A percentile compares a stretch with the other conserved stretches of the same genome.
These are phyloP conservation scores for Hygrophorus pudorinus DNA, from an alignment of 768 basidiomycete genomes.

Conservation along the genomic window DNA sequence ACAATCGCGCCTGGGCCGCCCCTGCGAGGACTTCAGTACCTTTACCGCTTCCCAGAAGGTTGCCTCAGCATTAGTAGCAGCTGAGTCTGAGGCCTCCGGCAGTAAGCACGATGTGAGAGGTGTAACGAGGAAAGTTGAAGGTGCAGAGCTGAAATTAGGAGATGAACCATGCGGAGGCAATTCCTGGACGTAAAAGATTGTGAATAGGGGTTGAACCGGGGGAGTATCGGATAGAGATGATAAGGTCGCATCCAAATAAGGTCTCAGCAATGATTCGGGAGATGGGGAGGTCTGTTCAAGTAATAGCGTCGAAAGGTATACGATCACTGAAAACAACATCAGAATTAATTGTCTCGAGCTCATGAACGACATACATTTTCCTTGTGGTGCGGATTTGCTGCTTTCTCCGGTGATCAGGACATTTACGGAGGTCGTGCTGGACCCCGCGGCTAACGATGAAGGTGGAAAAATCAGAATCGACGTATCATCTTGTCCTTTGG, in stretches of 20 bases:
- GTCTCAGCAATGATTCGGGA: conserved; percentile 35
- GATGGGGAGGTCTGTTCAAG: conserved; percentile 11
- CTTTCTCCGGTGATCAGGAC: conserved; percentile 63
- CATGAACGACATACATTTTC: conserved; percentile 46
- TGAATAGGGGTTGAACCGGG: conserved; percentile 34
- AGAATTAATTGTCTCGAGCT: conserved; percentile 7
- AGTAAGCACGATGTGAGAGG: conserved; percentile 25
- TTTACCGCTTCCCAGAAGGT: conserved; percentile 39
- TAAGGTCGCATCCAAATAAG: conserved; percentile 48
- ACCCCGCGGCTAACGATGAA: conserved; percentile 39
- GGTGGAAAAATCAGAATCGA: conserved; percentile 72
- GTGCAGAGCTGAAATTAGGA: conserved; percentile 18
- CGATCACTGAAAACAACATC: conserved; percentile 33
- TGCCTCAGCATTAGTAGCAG: conserved; percentile 46
- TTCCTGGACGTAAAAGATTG: conserved; percentile 46
- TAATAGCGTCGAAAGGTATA: conserved; percentile 42
- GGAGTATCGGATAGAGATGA: conserved; percentile 19
- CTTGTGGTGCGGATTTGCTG: conserved; percentile 63
- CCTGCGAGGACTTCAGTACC: conserved; percentile 12
- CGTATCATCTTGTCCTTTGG: conserved; percentile 36
- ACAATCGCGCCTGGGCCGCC: not conserved
- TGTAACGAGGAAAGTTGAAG: conserved; percentile 16
- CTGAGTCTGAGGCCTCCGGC: conserved; percentile 46
- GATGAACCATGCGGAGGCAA: conserved; percentile 8
- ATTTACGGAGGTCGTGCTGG: conserved; percentile 40